These are phyloP conservation scores for Cardiospermum halicacabum DNA, from an alignment of 345 rosid species.

Conservation along the genomic window DNA sequence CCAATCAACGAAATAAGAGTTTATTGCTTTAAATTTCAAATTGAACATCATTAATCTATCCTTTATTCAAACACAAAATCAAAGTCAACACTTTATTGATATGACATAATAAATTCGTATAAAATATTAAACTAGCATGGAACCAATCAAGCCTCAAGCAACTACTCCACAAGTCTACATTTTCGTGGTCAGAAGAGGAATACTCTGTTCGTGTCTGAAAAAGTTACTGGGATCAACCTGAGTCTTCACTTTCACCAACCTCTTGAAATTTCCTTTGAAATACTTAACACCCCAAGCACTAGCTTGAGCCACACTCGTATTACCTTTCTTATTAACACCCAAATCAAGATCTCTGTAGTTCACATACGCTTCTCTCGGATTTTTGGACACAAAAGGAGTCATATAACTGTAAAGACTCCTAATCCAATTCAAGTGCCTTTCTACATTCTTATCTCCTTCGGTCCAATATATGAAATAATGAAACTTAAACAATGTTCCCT, in stretches of 20 bases:
- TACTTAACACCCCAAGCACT: constrained; percentile 42
- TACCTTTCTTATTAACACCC: constrained; percentile 32
- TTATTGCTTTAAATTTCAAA: too few species aligned
- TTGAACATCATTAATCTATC: too few species aligned
- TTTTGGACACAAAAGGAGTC: constrained; percentile 50
- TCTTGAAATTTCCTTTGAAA: constrained; percentile 42
- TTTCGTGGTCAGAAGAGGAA: constrained; percentile 21
- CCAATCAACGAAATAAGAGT: too few species aligned
- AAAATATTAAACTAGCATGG: too few species aligned
- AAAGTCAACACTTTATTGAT: too few species aligned
- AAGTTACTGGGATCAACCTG: constrained; percentile 40
- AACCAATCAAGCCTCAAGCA: too few species aligned
- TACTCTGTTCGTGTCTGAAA: constrained; percentile 58
- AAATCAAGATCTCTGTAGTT: constrained; percentile 57
- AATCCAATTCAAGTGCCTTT: constrained; percentile 27
- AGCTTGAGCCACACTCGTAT: constrained; percentile 29
- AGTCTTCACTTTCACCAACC: constrained; percentile 27
- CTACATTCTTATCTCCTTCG: constrained; percentile 13
- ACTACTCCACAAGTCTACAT: too few species aligned
- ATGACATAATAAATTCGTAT: too few species aligned
- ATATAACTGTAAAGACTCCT: constrained; percentile 38
- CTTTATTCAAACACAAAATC: too few species aligned
- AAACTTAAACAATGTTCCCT: constrained; percentile 43
- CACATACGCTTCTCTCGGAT: constrained; percentile 48
- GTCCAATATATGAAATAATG: constrained; percentile 43